A percentile compares a stretch with the other conserved stretches of the same genome.
phyloP scores from a whole-genome alignment of 371 early-diverging fungal species.

The Lichtheimia ramosa region DNA sequence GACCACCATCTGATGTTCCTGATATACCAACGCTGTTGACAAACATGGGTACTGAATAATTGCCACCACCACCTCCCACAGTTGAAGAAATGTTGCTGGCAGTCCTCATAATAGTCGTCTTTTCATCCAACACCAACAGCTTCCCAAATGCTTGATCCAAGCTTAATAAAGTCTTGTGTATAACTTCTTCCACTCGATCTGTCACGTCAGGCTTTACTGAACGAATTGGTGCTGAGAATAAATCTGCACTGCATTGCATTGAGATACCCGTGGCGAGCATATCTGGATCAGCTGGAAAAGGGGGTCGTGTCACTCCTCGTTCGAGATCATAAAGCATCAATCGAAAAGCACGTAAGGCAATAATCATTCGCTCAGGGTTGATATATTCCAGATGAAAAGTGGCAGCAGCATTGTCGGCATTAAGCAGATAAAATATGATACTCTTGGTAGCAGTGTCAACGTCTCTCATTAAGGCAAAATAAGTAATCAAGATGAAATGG shows the following conservation, averaged over 20 bases:
- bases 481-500: constrained; percentile 79
- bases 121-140: constrained; percentile 51
- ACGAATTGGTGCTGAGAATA: constrained; percentile 35
- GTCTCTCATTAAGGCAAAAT: constrained; percentile 77
- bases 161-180: constrained; percentile 50
- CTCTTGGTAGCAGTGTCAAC: constrained; percentile 80
- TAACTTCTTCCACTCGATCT: constrained; percentile 56
- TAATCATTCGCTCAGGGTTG: constrained; percentile 74
- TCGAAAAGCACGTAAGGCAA: constrained; percentile 74
- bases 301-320: constrained; percentile 45
- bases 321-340: constrained; percentile 73
- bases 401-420: constrained; percentile 47
- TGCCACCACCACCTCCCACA: constrained; percentile 11
- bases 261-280: constrained; percentile 38
- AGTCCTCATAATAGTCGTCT: constrained; percentile 43
- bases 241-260: constrained; percentile 37
- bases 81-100: constrained; percentile 5
- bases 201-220: constrained; percentile 47
- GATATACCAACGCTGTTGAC: constrained; percentile 27
- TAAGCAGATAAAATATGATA: constrained; percentile 68
- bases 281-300: constrained; percentile 60
- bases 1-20: constrained; percentile 25
- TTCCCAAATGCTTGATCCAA: constrained; percentile 61
- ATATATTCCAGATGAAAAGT: constrained; percentile 55
- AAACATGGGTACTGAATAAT: constrained; percentile 40